Evolutionary conservation across 169 alveolate species (phyloP), one percentile per base, ranked within the genome.

Genomic region (Plasmodium gonderi): DNA sequence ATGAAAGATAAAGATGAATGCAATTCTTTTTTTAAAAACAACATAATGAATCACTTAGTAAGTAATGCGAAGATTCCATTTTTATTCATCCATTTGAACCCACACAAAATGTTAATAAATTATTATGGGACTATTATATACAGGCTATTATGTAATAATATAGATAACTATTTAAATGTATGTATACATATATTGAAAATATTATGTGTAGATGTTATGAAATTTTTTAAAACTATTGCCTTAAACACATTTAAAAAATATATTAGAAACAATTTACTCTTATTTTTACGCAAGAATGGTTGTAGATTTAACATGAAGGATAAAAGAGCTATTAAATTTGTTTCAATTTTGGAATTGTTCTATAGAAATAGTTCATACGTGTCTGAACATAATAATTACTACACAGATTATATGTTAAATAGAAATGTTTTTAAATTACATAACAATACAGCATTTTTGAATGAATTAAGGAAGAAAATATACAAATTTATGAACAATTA

Each of bases 131-230:
- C 26, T 44, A 67, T 81, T 38, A 81, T 81, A 81, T 81, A 81
- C 23, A 81, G 91, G 17, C 40, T 81, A 5, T 38, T 67, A 12
- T 81, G 91, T 40, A 81, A 47, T 36, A 81, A 81, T 68, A 68
- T 81, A 81, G 75, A 68, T 26, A 42, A 45, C 17, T 81, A 81
- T 20, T 31, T 81, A 23, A 69, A 44, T 74, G 36, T 81, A 74
- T 81, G 91, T 31, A 74, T 81, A 81, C 60, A 74, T 74, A 81
- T 81, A 81, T 44, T 81, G 23, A 81, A 81, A 68, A 36, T 67
- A 81, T 74, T 81, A 69, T 81, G 91, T 45, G 76, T 81, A 26
- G 91, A 81, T 68, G 91, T 81, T 45, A 20, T 81, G 40, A 67
- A 47, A 23, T 81, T 68, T 68, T 81, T 81, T 44, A 81, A 81